These are phyloP conservation scores for Irpex lacteus DNA, from an alignment of 1,284 basidiomycete species.

Conservation along the genomic window DNA sequence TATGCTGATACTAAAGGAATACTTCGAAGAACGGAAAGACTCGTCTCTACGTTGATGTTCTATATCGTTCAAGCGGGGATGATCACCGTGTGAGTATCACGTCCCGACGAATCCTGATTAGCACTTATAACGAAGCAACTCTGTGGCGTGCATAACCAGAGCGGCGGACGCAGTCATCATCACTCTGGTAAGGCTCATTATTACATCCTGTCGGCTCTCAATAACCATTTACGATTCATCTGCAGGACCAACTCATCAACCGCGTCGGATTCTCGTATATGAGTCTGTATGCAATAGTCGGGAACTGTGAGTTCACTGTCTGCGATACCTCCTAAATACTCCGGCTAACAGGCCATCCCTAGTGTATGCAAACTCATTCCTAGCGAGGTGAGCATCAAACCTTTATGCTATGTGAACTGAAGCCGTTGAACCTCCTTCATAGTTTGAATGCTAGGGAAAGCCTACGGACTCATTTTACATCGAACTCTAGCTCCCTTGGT, in stretches of 20 bases:
- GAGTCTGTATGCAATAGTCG: background rate
- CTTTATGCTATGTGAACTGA: too few relatives aligned
- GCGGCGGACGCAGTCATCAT: background rate
- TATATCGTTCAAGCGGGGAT: background rate
- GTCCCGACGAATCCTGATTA: too few relatives aligned
- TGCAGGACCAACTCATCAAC: background rate
- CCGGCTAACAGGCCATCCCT: background rate
- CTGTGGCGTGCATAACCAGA: background rate
- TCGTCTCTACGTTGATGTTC: background rate
- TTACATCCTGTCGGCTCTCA: background rate
- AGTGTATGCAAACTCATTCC: conserved; percentile 1
- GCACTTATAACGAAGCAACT: background rate
- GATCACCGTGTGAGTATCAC: background rate
- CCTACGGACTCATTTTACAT: too few relatives aligned
- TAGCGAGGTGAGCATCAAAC: background rate
- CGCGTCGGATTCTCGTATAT: background rate
- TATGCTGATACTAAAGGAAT: too few relatives aligned
- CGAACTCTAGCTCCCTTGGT: too few relatives aligned
- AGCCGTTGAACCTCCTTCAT: too few relatives aligned
- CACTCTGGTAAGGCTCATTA: background rate
- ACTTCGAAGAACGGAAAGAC: background rate
- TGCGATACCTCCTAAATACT: background rate
- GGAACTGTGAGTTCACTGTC: background rate
- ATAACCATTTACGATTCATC: background rate
- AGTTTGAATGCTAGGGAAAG: too few relatives aligned